Percentiles rank a stretch among this genome's conserved stretches.
phyloP scores from a whole-genome alignment of 805 yeast genomes.

The Ogataea pini region DNA sequence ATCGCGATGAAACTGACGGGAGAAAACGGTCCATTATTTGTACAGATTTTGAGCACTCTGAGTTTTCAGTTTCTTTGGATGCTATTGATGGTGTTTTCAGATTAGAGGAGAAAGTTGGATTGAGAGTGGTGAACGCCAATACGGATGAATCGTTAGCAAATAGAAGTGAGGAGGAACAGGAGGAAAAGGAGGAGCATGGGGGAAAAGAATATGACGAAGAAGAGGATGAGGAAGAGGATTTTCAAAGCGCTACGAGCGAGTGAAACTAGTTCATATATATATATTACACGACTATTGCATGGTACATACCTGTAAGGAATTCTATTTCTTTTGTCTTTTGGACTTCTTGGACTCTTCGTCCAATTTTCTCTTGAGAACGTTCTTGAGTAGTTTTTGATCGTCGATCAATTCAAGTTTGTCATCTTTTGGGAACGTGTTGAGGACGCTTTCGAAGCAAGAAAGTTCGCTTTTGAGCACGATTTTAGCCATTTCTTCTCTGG shows the following conservation, averaged over 20 bases:
- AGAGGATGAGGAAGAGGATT: background rate
- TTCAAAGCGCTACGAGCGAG: background rate
- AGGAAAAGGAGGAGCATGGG: background rate
- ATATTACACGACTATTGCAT: conserved; percentile 3
- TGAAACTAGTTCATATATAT: background rate
- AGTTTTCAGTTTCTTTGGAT: background rate
- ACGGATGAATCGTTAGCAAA: conserved; percentile 1
- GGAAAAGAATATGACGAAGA: no score
- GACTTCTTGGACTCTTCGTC: conserved; percentile 29
- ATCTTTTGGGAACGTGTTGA: conserved; percentile 23
- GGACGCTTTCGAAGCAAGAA: conserved; percentile 46
- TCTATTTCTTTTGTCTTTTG: conserved; percentile 31
- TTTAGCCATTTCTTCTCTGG: conserved; percentile 48
- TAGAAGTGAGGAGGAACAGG: background rate
- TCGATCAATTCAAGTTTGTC: conserved; percentile 46
- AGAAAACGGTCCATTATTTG: background rate
- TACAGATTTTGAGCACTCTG: conserved; percentile 1
- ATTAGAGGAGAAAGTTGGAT: background rate
- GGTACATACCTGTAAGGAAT: background rate
- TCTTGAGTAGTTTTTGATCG: conserved; percentile 60
- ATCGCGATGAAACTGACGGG: no score
- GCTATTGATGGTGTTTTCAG: background rate
- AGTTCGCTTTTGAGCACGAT: conserved; percentile 60
- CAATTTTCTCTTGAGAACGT: conserved; percentile 54
- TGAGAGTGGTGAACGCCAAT: conserved; percentile 2